These are phyloP conservation scores for Westerdykella aurantiaca DNA, from an alignment of 2,329 filamentous ascomycete genomes.

Conservation along the genomic window DNA sequence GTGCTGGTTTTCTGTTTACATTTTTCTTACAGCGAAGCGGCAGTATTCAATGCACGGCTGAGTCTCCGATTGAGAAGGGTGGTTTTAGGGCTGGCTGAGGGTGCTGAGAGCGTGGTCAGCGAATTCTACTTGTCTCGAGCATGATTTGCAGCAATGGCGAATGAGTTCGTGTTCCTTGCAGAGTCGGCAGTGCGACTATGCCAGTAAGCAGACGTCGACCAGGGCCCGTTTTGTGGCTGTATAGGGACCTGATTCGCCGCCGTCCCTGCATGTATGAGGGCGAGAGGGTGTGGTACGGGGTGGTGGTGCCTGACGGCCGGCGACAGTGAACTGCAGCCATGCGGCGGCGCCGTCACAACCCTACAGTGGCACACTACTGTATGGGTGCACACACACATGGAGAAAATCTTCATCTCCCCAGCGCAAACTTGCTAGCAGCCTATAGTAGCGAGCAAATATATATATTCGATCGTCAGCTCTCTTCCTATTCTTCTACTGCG, in stretches of 20 bases:
- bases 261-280: background rate
- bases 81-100: slow-evolving; percentile 1
- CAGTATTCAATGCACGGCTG: background rate
- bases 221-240: background rate
- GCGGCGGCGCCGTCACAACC: too few relatives aligned
- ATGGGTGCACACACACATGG: too few relatives aligned
- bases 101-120: too few relatives aligned
- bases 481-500: too few relatives aligned
- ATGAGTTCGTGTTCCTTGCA: slow-evolving; percentile 8
- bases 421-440: too few relatives aligned
- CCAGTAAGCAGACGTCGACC: background rate
- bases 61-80: too few relatives aligned
- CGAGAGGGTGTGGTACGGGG: background rate
- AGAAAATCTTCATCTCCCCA: too few relatives aligned
- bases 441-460: too few relatives aligned
- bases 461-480: too few relatives aligned
- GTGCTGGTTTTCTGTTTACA: background rate
- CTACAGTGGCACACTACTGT: too few relatives aligned
- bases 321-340: too few relatives aligned
- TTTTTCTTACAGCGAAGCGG: background rate
- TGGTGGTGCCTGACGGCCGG: background rate
- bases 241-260: background rate
- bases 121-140: background rate
- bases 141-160: slow-evolving; percentile 6
- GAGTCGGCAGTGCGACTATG: background rate